phyloP scores from a whole-genome alignment of 352 stramenopile genomes.

The Pythium volutum region DNA sequence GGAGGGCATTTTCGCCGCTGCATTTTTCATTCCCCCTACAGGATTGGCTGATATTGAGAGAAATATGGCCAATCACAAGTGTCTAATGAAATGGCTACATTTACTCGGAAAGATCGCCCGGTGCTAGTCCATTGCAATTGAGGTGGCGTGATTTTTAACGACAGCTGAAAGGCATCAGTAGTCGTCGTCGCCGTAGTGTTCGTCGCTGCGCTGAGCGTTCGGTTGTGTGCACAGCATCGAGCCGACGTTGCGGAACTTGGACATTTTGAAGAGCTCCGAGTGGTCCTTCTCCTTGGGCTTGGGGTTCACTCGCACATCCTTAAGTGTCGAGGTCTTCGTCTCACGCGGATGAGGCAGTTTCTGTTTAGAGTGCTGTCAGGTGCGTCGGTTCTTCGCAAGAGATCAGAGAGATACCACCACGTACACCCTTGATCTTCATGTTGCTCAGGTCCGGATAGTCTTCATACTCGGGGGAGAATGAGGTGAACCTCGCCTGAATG shows the following conservation, averaged over 20 bases:
- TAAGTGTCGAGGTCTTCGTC: slow-evolving; percentile 60
- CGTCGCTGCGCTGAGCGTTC: slow-evolving; percentile 12
- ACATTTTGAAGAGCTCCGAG: slow-evolving; percentile 79
- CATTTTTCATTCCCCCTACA: neutral
- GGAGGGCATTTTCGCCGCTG: neutral
- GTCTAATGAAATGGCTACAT: slow-evolving; percentile 4
- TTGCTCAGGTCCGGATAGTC: slow-evolving; percentile 77
- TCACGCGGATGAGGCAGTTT: slow-evolving; percentile 74
- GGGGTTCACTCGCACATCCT: slow-evolving; percentile 57
- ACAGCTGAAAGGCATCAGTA: neutral
- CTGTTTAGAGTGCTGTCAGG: slow-evolving; percentile 19
- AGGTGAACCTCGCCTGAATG: slow-evolving; percentile 66
- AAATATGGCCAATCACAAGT: slow-evolving; percentile 9
- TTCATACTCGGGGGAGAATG: slow-evolving; percentile 57
- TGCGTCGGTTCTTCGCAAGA: neutral
- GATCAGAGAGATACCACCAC: neutral
- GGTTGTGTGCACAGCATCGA: slow-evolving; percentile 67
- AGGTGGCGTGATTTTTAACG: too few relatives aligned
- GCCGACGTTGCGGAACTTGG: slow-evolving; percentile 82
- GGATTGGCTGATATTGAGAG: slow-evolving; percentile 17
- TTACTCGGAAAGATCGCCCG: neutral
- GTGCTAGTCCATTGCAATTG: too few relatives aligned
- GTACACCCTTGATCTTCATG: slow-evolving; percentile 81
- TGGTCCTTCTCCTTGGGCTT: slow-evolving; percentile 28
- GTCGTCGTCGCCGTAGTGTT: slow-evolving; percentile 15